Evolutionary conservation across 2,329 filamentous ascomycete species (phyloP), one percentile per base, ranked within the genome.

Genomic region (Graphilbum ipis-grandicollis): DNA sequence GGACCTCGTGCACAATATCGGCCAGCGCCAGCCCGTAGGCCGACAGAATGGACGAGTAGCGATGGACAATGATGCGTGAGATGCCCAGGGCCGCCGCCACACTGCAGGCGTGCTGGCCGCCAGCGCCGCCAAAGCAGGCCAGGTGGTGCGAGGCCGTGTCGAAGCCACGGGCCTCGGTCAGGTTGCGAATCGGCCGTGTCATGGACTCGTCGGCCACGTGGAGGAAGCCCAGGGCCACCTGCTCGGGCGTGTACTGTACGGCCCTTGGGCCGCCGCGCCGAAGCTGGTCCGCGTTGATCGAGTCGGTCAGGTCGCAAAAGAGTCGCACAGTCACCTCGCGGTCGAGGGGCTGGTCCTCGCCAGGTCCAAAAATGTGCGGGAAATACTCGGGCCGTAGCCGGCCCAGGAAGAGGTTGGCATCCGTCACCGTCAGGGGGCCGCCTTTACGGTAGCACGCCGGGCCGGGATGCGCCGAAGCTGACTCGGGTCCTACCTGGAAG

Each of bases 391-490:
- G 53, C 35, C 47, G 47, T 37, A 50, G 49, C 33, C 74, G 58
- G 7, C 75, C 74, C 6, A 79, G 63, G 43, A 74, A 69, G 2
- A 77, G 50, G 44, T 78, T 79, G 0, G 74, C 75, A 50, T 79
- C 74, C 0, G 75, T 79, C 25, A 79, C 73, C 2, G 74, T 75
- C 19, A 78, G 50, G 18, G 74, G 73, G 0, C 75, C 75, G 4
- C 65, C 69, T 49, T 79, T 77, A 17, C 73, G 59, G 47, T 79
- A 79, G 43, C 73, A 78, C 1, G 72, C 72, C 14, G 75, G 75
- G 2, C 75, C 75, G 7, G 75, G 43, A 78, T 82, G 82, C 0
- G 86, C 85, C 88, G 88, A 5, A 93, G 63, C 21, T 75, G 66
- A 2, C 79, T 86, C 73, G 1, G 75, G 75, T 0, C 75, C 75